Base-by-base conservation (phyloP, 805 yeast species). In the Candida piceae region DNA sequence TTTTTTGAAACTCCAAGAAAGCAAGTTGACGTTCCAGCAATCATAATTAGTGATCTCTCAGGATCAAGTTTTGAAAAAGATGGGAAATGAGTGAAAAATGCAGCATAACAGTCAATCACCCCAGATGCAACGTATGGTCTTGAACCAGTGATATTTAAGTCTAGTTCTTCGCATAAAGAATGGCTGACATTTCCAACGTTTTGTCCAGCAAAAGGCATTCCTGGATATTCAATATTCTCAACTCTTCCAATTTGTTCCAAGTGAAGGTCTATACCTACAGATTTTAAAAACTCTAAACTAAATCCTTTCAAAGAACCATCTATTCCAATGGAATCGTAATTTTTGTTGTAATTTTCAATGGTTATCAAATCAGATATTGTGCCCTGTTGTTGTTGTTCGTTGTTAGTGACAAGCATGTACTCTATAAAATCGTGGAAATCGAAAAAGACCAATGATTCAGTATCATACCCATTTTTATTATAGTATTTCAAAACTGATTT, bases 21-120 rank as follows among this genome's bases (percentile, higher is more conserved):
- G 43, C 84, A 78, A 1, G 82, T 76, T 6, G 80, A 74, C 0
- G 83, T 78, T 0, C 83, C 83, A 1, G 81, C 84, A 5, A 75
- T 71, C 70, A 76, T 64, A 2, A 73, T 61, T 17, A 76, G 44
- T 5, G 64, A 48, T 5, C 45, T 25, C 17, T 37, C 42, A 3
- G 52, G 41, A 13, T 25, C 27, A 4, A 7, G 9, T 10, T 7
- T 10, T 21, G 26, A 24, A 9, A 13, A 7, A 24, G 26, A 24
- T n/a, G 26, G 31, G 25, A 33, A 36, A 23, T 38, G 33, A 0
- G 72, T 59, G 11, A 74, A 49, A 72, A 76, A 74, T 3, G 79
- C 72, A 1, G 76, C 71, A 48, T 78, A 77, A 38, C 82, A 73
- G 48, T 78, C 83, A 25, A 76, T 76, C 25, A 78, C 71, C 13